Percentiles rank a stretch among this genome's conserved stretches.
These are phyloP conservation scores for Phyllosticta capitalensis DNA, from an alignment of 2,329 filamentous ascomycete genomes.

Conservation along the genomic window DNA sequence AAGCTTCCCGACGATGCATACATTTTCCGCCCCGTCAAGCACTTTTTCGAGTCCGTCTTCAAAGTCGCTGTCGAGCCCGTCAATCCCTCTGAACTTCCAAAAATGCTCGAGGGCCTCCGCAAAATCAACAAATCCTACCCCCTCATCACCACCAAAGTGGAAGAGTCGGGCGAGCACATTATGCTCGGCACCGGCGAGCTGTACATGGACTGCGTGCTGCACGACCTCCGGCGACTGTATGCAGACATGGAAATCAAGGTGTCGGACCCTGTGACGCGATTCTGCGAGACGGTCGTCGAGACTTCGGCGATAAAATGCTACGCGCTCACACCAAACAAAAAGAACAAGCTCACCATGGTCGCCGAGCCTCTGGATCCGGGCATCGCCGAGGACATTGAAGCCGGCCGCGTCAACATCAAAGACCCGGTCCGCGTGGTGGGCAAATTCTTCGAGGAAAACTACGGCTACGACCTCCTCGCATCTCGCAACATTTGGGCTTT, in stretches of 20 bases:
- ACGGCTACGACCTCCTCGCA: slow-evolving; percentile 92
- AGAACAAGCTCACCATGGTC: slow-evolving; percentile 98
- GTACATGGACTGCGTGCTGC: slow-evolving; percentile 99
- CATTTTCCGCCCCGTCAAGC: slow-evolving; percentile 85
- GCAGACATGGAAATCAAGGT: slow-evolving; percentile 99
- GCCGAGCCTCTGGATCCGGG: slow-evolving; percentile 92
- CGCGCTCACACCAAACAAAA: slow-evolving; percentile 95
- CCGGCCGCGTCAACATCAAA: slow-evolving; percentile 78
- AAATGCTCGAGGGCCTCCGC: slow-evolving; percentile 94
- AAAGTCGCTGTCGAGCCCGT: slow-evolving; percentile 97
- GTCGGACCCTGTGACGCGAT: slow-evolving; percentile 91
- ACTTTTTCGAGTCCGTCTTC: slow-evolving; percentile 95
- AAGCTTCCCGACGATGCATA: slow-evolving; percentile 83
- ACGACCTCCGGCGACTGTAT: slow-evolving; percentile 86
- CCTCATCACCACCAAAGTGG: slow-evolving; percentile 89
- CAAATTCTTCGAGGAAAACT: slow-evolving; percentile 94
- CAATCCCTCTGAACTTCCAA: slow-evolving; percentile 93
- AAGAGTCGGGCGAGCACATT: slow-evolving; percentile 95
- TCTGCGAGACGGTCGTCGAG: slow-evolving; percentile 96
- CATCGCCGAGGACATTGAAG: slow-evolving; percentile 90
- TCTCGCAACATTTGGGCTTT: slow-evolving; percentile 97
- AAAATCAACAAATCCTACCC: slow-evolving; percentile 99
- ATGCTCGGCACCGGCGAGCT: slow-evolving; percentile 91
- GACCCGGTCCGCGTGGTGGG: slow-evolving; percentile 89
- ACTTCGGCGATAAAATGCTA: slow-evolving; percentile 98